These are phyloP conservation scores for Nemania abortiva DNA, from an alignment of 2,329 filamentous ascomycete genomes.

Conservation along the genomic window DNA sequence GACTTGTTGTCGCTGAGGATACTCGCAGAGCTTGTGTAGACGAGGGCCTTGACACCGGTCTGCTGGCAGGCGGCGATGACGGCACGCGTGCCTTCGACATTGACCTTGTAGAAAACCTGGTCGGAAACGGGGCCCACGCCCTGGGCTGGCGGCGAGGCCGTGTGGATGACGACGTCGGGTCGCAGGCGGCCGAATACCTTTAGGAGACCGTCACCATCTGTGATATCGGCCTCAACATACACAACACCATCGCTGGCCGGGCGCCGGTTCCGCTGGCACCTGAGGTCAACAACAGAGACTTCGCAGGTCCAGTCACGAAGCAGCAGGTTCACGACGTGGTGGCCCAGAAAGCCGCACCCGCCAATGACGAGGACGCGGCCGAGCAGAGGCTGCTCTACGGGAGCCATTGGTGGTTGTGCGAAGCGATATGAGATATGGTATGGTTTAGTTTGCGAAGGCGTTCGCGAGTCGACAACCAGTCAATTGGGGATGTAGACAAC, in stretches of 20 bases:
- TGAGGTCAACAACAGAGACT: conserved; percentile 79
- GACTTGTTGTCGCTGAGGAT: conserved; percentile 84
- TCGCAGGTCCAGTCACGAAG: conserved; percentile 70
- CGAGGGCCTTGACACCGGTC: conserved; percentile 80
- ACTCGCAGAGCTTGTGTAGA: conserved; percentile 92
- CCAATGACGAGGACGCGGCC: conserved; percentile 83
- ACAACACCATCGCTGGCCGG: conserved; percentile 65
- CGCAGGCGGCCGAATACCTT: conserved; percentile 73
- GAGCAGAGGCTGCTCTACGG: conserved; percentile 59
- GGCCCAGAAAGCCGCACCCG: conserved; percentile 86
- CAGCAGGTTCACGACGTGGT: conserved; percentile 82
- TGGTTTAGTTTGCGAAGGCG: not conserved
- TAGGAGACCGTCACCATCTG: conserved; percentile 70
- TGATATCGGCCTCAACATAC: conserved; percentile 85
- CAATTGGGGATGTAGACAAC: not conserved
- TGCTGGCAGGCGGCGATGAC: conserved; percentile 79
- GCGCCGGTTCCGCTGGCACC: conserved; percentile 76
- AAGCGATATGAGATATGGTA: not conserved
- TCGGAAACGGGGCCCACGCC: conserved; percentile 65
- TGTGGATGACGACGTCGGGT: conserved; percentile 91
- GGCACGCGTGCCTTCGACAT: conserved; percentile 85
- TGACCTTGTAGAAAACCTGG: conserved; percentile 81
- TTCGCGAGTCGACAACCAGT: not conserved
- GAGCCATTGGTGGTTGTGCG: conserved; percentile 32
- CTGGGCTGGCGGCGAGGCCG: conserved; percentile 77